These are phyloP conservation scores for Aspergillus terreus DNA, from an alignment of 2,329 filamentous ascomycete species.

Conservation along the genomic window DNA sequence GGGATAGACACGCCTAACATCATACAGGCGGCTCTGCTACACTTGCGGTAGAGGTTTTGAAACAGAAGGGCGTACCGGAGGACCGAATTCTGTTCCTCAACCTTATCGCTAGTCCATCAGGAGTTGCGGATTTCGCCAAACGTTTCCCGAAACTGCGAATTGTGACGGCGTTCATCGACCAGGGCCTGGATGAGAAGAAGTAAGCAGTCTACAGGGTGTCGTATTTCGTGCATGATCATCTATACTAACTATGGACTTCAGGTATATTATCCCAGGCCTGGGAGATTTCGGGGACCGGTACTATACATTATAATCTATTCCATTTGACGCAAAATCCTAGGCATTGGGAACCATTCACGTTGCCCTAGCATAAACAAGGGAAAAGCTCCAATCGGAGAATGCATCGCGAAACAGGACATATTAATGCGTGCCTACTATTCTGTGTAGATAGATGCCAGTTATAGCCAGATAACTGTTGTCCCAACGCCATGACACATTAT, in stretches of 20 bases:
- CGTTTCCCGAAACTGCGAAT: conserved; percentile 87
- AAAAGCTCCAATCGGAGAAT: no score
- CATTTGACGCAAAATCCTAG: neutral
- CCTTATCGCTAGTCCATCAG: conserved; percentile 93
- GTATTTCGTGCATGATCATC: neutral
- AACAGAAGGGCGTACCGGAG: conserved; percentile 84
- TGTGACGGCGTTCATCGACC: conserved; percentile 92
- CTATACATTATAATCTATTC: conserved; percentile 71
- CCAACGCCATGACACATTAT: no score
- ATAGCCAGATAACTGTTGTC: no score
- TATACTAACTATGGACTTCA: conserved; percentile 38
- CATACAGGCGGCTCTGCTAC: conserved; percentile 80
- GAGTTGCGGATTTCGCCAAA: conserved; percentile 81
- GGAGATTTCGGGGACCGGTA: conserved; percentile 96
- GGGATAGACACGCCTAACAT: conserved; percentile 2
- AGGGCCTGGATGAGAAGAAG: conserved; percentile 98
- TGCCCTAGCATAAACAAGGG: neutral
- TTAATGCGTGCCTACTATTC: neutral
- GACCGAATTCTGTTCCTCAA: conserved; percentile 95
- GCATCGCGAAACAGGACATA: neutral
- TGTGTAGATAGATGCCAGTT: neutral
- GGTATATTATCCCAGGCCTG: conserved; percentile 90
- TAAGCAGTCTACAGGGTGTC: conserved; percentile 47
- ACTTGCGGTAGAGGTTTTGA: conserved; percentile 94
- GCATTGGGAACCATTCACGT: neutral